Conservation (phyloP, 768 basidiomycete species). For the Pisolithus orientalis region DNA sequence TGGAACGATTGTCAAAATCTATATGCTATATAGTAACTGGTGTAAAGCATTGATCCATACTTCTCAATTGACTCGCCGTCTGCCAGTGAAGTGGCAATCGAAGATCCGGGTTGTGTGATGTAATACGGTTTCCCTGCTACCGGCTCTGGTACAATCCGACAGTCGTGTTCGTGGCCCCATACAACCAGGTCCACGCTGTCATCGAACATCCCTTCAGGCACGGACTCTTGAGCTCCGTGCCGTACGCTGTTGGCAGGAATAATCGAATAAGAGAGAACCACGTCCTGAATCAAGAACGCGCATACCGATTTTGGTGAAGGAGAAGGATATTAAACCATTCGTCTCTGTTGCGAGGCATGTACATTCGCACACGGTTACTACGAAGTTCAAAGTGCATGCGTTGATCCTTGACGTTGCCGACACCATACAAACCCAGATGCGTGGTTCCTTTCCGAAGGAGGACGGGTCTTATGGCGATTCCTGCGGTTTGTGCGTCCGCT, state of each 20-base stretch:
- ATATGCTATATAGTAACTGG: neutral
- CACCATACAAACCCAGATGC: constrained; percentile 85
- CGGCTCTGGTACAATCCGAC: constrained; percentile 82
- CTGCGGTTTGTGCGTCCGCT: constrained; percentile 52
- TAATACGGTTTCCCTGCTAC: constrained; percentile 90
- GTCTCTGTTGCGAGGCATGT: constrained; percentile 85
- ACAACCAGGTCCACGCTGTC: constrained; percentile 89
- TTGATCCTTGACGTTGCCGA: constrained; percentile 95
- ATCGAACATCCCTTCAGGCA: constrained; percentile 97
- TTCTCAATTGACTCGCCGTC: constrained; percentile 92
- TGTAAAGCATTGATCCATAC: constrained; percentile 33
- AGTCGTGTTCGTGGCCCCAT: constrained; percentile 99
- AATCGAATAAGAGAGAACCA: constrained; percentile 9
- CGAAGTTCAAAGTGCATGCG: constrained; percentile 95
- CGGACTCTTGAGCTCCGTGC: constrained; percentile 90
- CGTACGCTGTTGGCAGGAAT: constrained; percentile 55
- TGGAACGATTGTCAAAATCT: neutral
- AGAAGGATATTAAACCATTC: constrained; percentile 94
- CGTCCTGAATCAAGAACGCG: neutral
- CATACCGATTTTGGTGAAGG: constrained; percentile 91
- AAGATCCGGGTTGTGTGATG: constrained; percentile 92
- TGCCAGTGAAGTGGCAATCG: constrained; percentile 89
- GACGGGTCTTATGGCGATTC: constrained; percentile 86
- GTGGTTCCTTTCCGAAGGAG: constrained; percentile 85
- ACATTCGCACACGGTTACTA: constrained; percentile 94